Evolutionary conservation across 305 asterid genomes (phyloP).

Genomic region (Andrographis paniculata): DNA sequence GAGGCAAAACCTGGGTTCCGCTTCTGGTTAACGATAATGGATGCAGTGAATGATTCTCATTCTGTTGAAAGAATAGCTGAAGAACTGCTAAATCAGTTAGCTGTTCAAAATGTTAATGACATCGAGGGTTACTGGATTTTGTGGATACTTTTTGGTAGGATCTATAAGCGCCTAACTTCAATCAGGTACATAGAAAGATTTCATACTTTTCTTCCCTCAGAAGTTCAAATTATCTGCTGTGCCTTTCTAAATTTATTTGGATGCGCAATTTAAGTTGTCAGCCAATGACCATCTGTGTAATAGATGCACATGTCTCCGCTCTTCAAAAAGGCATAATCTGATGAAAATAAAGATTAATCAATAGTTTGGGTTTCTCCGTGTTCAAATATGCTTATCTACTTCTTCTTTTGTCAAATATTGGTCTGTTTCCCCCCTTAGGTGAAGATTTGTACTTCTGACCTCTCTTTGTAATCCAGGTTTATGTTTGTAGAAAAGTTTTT

Average conservation of each 20-base stretch:
- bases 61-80: slow-evolving; percentile 89
- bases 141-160: slow-evolving; percentile 63
- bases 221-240: slow-evolving; percentile 9
- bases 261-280: slow-evolving; percentile 7
- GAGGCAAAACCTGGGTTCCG: slow-evolving; percentile 51
- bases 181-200: slow-evolving; percentile 41
- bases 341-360: slow-evolving; percentile 5
- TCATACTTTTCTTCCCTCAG: slow-evolving; percentile 11
- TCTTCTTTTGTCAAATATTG: background rate
- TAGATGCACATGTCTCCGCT: slow-evolving; percentile 4
- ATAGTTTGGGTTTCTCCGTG: slow-evolving; percentile 15
- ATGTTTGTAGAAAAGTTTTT: slow-evolving; percentile 76
- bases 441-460: slow-evolving; percentile 13
- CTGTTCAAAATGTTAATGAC: slow-evolving; percentile 45
- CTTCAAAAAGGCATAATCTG: slow-evolving; percentile 1
- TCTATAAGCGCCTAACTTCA: slow-evolving; percentile 38
- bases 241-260: background rate
- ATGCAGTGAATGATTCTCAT: slow-evolving; percentile 71
- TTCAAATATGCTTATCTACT: background rate
- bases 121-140: slow-evolving; percentile 88
- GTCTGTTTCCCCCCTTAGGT: slow-evolving; percentile 1
- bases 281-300: slow-evolving; percentile 1
- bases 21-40: slow-evolving; percentile 76
- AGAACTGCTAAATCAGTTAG: slow-evolving; percentile 67
- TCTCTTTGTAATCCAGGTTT: slow-evolving; percentile 44